Evolutionary conservation across 1,284 basidiomycete species (phyloP), one percentile per base, ranked within the genome.

Genomic region (Cutaneotrichosporon spelunceum): DNA sequence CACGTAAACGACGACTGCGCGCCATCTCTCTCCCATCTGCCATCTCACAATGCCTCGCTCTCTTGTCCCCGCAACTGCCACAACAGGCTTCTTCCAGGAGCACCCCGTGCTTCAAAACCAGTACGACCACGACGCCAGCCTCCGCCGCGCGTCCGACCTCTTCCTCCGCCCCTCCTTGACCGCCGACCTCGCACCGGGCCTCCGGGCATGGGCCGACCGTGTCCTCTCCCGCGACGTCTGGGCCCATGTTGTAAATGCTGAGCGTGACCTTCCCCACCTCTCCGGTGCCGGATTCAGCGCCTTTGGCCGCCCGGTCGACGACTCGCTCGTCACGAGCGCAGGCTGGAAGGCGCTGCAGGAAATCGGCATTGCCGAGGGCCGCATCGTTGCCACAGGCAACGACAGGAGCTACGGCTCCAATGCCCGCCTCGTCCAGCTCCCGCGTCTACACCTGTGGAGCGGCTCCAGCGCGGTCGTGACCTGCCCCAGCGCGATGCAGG

Each of bases 331-430:
- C 13, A 64, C 62, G 5, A 29, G 36, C 7, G 5, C 52, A 2
- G 65, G 65, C 9, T 66, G 65, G 65, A 54, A 60, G 56, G 19
- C 42, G 27, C 57, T 66, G 33, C 62, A 66, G 53, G 60, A 56
- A 19, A 36, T 64, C 19, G 62, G 57, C 23, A 36, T 61, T 11
- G 27, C 57, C 16, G 50, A 62, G 39, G 64, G 64, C 4, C 39
- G 9, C 27, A 59, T 66, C 24, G 65, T 66, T 21, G 53, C 65
- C n/a, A 45, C 33, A n/a, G 62, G 60, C 2, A 58, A 63, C 42
- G 60, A 62, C 27, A 24, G 44, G 19, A n/a, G 33, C 3, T 57
- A 57, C 11, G 49, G 57, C 21, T 47, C 30, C 1, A 54, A 33
- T n/a, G 60, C 60, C 5, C 57, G 63, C 7, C 55, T 65, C 6